Percentiles rank a stretch among this genome's conserved stretches.
Evolutionary conservation across 176 grass and related monocot species (phyloP).

Genomic region (Oryza brachyantha): DNA sequence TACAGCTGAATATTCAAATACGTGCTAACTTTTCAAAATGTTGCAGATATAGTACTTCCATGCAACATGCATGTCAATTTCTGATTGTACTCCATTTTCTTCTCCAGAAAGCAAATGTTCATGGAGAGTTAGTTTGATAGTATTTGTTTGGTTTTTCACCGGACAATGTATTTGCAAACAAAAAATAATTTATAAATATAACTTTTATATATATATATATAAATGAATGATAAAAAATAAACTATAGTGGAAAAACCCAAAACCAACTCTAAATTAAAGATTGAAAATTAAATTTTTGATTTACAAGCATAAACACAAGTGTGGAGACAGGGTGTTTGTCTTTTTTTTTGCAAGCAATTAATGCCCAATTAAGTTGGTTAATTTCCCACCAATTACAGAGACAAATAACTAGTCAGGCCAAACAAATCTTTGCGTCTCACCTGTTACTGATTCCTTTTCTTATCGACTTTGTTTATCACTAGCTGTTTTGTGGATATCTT

Average conservation of each 20-base stretch:
- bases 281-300: too few species aligned
- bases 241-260: too few species aligned
- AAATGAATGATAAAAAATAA: too few species aligned
- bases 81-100: not conserved
- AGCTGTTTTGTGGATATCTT: not conserved
- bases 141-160: too few species aligned
- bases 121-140: not conserved
- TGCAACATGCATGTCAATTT: not conserved
- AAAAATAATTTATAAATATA: too few species aligned
- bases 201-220: too few species aligned
- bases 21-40: not conserved
- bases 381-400: slow-evolving; percentile 26
- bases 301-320: too few species aligned
- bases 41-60: not conserved
- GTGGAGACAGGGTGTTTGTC: too few species aligned
- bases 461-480: not conserved
- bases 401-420: slow-evolving; percentile 17
- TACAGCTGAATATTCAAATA: slow-evolving; percentile 17
- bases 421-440: not conserved
- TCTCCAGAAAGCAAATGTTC: not conserved
- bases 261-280: too few species aligned
- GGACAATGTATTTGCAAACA: too few species aligned
- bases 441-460: not conserved
- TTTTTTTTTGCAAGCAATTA: not conserved
- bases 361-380: not conserved